These are phyloP conservation scores for Trichoderma koningii DNA, from an alignment of 2,329 filamentous ascomycete species.

Conservation along the genomic window DNA sequence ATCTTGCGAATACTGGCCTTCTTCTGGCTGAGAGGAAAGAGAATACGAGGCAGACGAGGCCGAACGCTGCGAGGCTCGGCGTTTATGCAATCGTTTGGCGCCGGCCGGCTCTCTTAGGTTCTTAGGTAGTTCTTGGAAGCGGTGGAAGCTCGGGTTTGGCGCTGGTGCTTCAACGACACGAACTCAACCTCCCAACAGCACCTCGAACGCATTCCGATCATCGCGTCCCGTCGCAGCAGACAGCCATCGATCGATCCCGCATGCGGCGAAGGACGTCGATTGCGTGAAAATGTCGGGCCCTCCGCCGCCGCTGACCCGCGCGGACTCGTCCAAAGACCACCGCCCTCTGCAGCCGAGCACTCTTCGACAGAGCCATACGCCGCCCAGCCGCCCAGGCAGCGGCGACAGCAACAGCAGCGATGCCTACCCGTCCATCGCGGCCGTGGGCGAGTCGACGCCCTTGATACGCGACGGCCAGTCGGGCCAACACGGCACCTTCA, in stretches of 20 bases:
- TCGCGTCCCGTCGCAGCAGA: background rate
- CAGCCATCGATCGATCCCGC: constrained; percentile 3
- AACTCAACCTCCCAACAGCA: background rate
- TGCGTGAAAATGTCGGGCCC: constrained; percentile 32
- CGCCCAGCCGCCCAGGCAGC: constrained; percentile 34
- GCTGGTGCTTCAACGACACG: background rate
- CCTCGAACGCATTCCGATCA: background rate
- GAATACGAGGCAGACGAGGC: background rate
- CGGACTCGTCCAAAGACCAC: constrained; percentile 41
- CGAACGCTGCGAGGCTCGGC: background rate
- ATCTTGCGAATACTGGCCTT: background rate
- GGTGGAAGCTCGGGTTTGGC: background rate
- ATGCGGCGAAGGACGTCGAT: constrained; percentile 10
- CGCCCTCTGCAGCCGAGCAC: constrained; percentile 49
- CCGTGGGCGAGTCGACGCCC: constrained; percentile 48
- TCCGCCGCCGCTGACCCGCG: constrained; percentile 35
- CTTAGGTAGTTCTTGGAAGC: constrained; percentile 2
- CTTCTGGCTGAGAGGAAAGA: background rate
- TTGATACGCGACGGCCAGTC: constrained; percentile 49
- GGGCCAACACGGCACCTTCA: constrained; percentile 72
- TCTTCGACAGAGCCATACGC: constrained; percentile 50
- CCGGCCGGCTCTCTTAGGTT: background rate
- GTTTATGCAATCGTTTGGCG: background rate
- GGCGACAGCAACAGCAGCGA: constrained; percentile 28
- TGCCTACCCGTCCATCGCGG: constrained; percentile 19